Conservation (phyloP, 495 filamentous ascomycete genomes). For the Hyaloscypha finlandica region DNA sequence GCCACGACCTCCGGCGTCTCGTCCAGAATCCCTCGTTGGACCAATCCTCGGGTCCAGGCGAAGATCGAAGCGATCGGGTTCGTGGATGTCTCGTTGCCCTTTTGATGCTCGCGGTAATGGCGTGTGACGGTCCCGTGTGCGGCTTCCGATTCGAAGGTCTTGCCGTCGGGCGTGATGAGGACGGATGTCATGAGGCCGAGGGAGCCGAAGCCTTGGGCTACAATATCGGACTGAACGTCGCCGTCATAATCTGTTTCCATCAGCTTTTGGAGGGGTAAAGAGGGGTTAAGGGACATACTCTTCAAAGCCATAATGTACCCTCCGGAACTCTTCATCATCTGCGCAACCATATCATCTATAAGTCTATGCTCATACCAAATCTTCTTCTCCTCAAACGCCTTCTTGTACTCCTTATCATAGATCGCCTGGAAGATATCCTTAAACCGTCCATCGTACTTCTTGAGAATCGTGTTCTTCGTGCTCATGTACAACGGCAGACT, state of each 20-base stretch:
- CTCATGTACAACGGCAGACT: conserved; percentile 92
- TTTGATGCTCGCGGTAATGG: conserved; percentile 98
- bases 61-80: conserved; percentile 99
- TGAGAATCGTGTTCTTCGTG: conserved; percentile 99
- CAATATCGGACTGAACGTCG: conserved; percentile 97
- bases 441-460: conserved; percentile 97
- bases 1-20: conserved; percentile 81
- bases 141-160: conserved; percentile 96
- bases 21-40: conserved; percentile 89
- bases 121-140: conserved; percentile 98
- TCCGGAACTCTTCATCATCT: conserved; percentile 98
- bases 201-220: conserved; percentile 97
- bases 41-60: conserved; percentile 95
- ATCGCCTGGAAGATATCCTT: conserved; percentile 99
- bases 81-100: conserved; percentile 93
- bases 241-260: conserved; percentile 83
- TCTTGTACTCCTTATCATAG: conserved; percentile 84
- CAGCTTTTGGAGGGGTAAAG: conserved; percentile 14
- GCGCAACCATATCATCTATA: conserved; percentile 99
- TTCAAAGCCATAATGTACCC: conserved; percentile 97
- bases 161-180: conserved; percentile 91
- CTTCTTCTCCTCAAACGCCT: conserved; percentile 81
- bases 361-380: conserved; percentile 99
- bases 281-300: conserved; percentile 57
- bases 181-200: conserved; percentile 98